Evolutionary conservation across 2,329 filamentous ascomycete genomes (phyloP).

Genomic region (Calonectria pauciramosa): DNA sequence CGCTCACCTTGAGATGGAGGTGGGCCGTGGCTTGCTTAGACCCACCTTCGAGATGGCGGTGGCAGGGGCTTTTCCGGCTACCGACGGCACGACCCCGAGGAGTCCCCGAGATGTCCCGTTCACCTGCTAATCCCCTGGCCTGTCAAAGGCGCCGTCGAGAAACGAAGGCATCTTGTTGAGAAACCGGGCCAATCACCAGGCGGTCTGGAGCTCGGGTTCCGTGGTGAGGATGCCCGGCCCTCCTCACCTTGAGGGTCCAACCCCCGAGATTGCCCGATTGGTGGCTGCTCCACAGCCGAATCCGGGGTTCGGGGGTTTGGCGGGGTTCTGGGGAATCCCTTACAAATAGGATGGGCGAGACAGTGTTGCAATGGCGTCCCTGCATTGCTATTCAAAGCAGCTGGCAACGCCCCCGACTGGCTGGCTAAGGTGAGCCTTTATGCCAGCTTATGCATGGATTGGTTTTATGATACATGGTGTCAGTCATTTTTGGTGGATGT

Average conservation of each 20-base stretch:
- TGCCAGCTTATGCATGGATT: background rate
- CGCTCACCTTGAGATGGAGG: background rate
- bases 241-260: background rate
- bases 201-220: background rate
- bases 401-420: background rate
- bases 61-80: background rate
- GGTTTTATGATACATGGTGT: background rate
- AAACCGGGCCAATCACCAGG: background rate
- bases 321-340: background rate
- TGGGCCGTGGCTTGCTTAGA: background rate
- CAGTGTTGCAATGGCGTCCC: background rate
- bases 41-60: background rate
- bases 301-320: constrained; percentile 6
- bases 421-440: background rate
- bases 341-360: background rate
- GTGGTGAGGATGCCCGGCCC: background rate
- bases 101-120: constrained; percentile 8
- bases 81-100: constrained; percentile 2
- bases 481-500: background rate
- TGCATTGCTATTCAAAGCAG: background rate
- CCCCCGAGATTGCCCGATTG: constrained; percentile 8
- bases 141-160: background rate
- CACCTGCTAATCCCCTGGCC: background rate
- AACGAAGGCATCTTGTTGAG: background rate
- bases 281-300: background rate